A percentile compares a stretch with the other conserved stretches of the same genome.
These are phyloP conservation scores for Plasmodium vivax DNA, from an alignment of 169 alveolate genomes.

Conservation along the genomic window DNA sequence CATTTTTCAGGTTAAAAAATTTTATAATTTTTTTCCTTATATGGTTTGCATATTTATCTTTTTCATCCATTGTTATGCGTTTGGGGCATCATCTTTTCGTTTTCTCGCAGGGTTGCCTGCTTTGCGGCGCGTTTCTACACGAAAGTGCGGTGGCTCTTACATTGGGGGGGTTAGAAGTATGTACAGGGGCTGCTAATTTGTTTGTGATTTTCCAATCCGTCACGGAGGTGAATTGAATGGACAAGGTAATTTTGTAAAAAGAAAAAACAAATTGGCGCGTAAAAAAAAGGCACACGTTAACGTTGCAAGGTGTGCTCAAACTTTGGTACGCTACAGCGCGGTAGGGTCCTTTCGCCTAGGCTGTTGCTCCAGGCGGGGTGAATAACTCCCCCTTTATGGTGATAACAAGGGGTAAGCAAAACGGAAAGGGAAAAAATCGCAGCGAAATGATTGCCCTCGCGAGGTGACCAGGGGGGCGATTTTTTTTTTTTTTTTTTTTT, in stretches of 20 bases:
- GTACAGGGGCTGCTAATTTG: not conserved
- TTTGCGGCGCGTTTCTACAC: not conserved
- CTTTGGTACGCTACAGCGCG: not conserved
- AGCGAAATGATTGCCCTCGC: not conserved
- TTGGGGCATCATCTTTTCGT: not conserved
- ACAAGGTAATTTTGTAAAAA: not conserved
- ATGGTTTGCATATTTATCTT: slow-evolving; percentile 31
- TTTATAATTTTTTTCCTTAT: slow-evolving; percentile 41
- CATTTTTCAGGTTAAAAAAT: slow-evolving; percentile 55
- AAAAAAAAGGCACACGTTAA: not conserved
- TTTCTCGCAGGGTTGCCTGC: not conserved
- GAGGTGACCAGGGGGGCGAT: not conserved
- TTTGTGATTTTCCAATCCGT: no score
- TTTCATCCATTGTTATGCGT: not conserved
- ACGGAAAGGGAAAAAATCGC: not conserved
- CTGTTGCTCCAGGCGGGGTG: not conserved
- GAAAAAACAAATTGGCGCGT: not conserved
- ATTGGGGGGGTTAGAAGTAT: not conserved
- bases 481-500: no score
- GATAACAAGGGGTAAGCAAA: not conserved
- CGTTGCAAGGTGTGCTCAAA: not conserved
- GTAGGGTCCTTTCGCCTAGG: not conserved
- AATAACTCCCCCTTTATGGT: not conserved
- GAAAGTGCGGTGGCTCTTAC: not conserved
- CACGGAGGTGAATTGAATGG: not conserved